Base-by-base conservation (phyloP, 2,329 filamentous ascomycete genomes). In the Colletotrichum sp. region DNA sequence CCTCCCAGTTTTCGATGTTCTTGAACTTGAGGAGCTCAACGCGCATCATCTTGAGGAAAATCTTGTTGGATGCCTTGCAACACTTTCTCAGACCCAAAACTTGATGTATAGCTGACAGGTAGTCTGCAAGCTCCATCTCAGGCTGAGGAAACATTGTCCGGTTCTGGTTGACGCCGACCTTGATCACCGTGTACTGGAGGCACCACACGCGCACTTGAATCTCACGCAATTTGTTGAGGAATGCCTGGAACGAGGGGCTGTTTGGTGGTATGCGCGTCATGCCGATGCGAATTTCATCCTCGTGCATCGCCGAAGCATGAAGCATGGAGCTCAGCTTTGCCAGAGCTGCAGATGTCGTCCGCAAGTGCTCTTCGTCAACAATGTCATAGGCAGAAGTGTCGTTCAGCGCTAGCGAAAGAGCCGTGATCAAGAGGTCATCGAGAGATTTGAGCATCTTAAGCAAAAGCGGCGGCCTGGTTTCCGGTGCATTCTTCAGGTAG, bases 151-250 rank as follows among this genome's bases (percentile, higher is more conserved):
- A 96, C 0, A 90, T 83, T 2, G 92, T 89, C 10, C 86, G 84
- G 79, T 94, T 92, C 78, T 96, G 94, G 8, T 87, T 85, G 32
- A 96, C 92, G 5, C 92, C 94, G 77, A 96, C 93, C 81, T 94
- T 94, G 59, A 98, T 84, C 68, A 98, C 86, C 0, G 92, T 91
- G 81, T 98, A 99, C 77, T 96, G 93, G 52, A 99, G 86, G 49
- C 95, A 95, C 96, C 97, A 99, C 13, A 93, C 92, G 39, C 95
- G 93, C 5, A 98, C 91, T 80, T 98, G 94, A 89, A 98, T 94
- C 79, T 99, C 96, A 55, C 95, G 93, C 59, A 99, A 87, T 81
- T 93, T 95, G 71, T 91, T 92, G 72, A 93, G 90, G 79, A 94
- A 88, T 3, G 87, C 83, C 71, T 89, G 87, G 74, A 91, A 91